phyloP scores from a whole-genome alignment of 2,329 filamentous ascomycete species.

The Colletotrichum sp. region DNA sequence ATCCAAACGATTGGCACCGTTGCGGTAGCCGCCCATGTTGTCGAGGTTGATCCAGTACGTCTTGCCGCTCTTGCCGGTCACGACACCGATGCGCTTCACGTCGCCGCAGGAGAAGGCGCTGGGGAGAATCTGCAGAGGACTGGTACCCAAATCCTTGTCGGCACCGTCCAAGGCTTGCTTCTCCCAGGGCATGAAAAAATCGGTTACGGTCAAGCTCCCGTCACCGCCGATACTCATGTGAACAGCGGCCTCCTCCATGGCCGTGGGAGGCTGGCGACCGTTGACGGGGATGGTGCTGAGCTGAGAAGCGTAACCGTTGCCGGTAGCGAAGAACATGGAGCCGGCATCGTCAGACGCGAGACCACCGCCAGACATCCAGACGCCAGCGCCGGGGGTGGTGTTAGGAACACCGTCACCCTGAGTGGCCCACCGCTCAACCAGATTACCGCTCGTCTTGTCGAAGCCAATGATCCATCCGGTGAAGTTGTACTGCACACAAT shows the following conservation, averaged over 20 bases:
- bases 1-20: slow-evolving; percentile 40
- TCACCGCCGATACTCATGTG: slow-evolving; percentile 45
- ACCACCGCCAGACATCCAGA: slow-evolving; percentile 47
- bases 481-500: slow-evolving; percentile 63
- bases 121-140: slow-evolving; percentile 48
- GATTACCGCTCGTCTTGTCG: slow-evolving; percentile 43
- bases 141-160: slow-evolving; percentile 55
- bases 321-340: slow-evolving; percentile 43
- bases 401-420: slow-evolving; percentile 43
- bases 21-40: slow-evolving; percentile 44
- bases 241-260: slow-evolving; percentile 50
- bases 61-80: slow-evolving; percentile 57
- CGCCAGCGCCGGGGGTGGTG: slow-evolving; percentile 44
- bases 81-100: slow-evolving; percentile 51
- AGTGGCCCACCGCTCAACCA: slow-evolving; percentile 45
- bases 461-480: slow-evolving; percentile 57
- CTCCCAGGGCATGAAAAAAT: slow-evolving; percentile 62
- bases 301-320: slow-evolving; percentile 47
- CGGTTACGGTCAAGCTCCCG: slow-evolving; percentile 48
- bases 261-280: slow-evolving; percentile 41
- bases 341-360: slow-evolving; percentile 43
- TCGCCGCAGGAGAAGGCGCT: slow-evolving; percentile 49
- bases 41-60: slow-evolving; percentile 49
- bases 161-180: slow-evolving; percentile 54
- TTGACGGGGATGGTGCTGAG: slow-evolving; percentile 40